Conservation (phyloP, 345 rosid genomes). For the Microthlaspi erraticum region DNA sequence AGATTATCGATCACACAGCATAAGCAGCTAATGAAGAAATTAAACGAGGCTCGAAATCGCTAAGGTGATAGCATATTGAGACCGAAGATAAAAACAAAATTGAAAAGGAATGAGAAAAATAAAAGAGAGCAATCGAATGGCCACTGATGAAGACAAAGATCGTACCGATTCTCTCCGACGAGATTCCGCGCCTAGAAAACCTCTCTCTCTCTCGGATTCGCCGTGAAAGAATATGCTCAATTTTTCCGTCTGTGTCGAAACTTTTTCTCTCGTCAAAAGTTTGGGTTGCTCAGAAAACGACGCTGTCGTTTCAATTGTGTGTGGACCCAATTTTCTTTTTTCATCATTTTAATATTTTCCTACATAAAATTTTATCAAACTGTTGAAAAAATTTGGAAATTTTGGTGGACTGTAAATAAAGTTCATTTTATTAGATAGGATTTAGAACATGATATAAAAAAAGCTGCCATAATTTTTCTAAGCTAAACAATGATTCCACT, state of each 20-base stretch:
- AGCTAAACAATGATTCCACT: neutral
- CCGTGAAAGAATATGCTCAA: neutral
- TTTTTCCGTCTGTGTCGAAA: neutral
- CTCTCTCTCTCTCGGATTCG: slow-evolving; percentile 1
- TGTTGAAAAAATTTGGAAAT: too few species aligned
- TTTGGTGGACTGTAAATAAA: neutral
- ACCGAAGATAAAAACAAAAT: neutral
- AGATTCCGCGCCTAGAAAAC: slow-evolving; percentile 1
- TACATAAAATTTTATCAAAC: neutral
- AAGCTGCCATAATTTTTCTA: neutral
- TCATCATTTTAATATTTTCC: neutral
- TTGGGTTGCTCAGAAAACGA: neutral
- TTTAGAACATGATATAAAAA: neutral
- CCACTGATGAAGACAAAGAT: neutral
- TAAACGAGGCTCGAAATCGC: slow-evolving; percentile 4
- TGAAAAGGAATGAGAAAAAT: neutral
- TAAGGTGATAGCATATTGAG: neutral
- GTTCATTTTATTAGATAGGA: neutral
- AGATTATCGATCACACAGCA: neutral
- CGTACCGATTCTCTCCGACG: slow-evolving; percentile 24
- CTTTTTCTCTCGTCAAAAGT: neutral
- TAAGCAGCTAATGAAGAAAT: neutral
- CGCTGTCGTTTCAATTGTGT: neutral
- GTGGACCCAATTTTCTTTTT: neutral
- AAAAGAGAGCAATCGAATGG: neutral